Evolutionary conservation across 345 rosid genomes (phyloP), one percentile per base, ranked within the genome.

Genomic region (Brassica juncea): DNA sequence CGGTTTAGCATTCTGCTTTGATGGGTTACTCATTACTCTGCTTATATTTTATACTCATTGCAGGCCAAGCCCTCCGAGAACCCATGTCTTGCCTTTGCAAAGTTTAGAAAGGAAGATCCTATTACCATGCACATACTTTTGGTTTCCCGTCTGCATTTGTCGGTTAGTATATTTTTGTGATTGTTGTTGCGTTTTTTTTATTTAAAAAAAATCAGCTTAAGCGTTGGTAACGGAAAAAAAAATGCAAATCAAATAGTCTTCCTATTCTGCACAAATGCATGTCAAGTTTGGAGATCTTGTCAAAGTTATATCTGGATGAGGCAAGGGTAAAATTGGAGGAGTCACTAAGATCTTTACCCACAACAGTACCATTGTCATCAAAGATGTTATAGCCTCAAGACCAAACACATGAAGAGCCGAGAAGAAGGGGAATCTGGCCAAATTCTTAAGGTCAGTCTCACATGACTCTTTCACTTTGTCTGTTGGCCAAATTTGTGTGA

Each of bases 211-310:
- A 19, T 19, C 91, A 91, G 98, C 85, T 91, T 47, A 94, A 91
- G 83, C 89, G 82, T 47, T 92, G 98, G 19, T 19, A 19, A 19
- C 19, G 99, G 97, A 94, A 81, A 7, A 92, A 89, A 82, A 76
- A 94, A 66, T 92, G 99, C 76, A 92, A 94, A 80, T 92, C 94
- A 49, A 92, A 94, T 85, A 89, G 97, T 82, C 98, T 92, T 77
- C 99, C 97, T 0, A 25, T 89, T 82, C 77, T 95, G 52, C 96
- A 91, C 70, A 95, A 89, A 92, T 95, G 96, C 98, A 92, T 68
- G 96, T 95, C 75, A 92, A 90, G 86, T 25, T 90, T 34, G 99
- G 99, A 37, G 97, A 94, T 73, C 87, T 92, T 2, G 91, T 94
- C 68, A 86, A 92, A 85, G 89, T 92, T 23, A 91, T 91, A 65